phyloP scores from a whole-genome alignment of 352 stramenopile genomes.

The Pythium chondricola region DNA sequence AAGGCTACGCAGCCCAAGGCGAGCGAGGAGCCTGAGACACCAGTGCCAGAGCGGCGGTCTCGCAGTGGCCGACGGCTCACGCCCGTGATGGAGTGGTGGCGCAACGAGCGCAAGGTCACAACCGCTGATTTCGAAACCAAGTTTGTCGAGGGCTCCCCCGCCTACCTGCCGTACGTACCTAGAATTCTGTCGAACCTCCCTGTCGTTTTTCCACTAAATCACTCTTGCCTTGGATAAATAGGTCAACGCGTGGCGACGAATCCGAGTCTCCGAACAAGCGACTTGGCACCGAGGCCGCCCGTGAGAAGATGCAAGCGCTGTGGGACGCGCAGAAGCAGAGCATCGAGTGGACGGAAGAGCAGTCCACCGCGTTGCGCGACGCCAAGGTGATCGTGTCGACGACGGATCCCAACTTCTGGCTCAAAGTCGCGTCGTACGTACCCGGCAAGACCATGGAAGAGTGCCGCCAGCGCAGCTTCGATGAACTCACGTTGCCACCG shows the following conservation, averaged over 20 bases:
- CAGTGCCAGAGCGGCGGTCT: constrained; percentile 9
- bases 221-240: background rate
- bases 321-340: constrained; percentile 14
- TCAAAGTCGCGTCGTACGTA: constrained; percentile 30
- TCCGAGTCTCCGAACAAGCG: constrained; percentile 6
- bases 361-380: constrained; percentile 41
- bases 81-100: constrained; percentile 48
- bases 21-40: background rate
- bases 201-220: background rate
- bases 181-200: too few relatives aligned
- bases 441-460: constrained; percentile 51
- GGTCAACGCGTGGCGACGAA: constrained; percentile 3
- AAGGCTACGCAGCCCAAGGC: background rate
- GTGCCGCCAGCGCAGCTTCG: constrained; percentile 57
- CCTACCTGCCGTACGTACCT: constrained; percentile 20
- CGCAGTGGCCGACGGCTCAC: constrained; percentile 20
- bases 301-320: constrained; percentile 22
- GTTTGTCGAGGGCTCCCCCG: constrained; percentile 20
- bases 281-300: constrained; percentile 11
- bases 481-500: constrained; percentile 41
- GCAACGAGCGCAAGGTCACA: constrained; percentile 21
- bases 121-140: constrained; percentile 17
- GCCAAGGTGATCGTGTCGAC: constrained; percentile 62
- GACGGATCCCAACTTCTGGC: constrained; percentile 62
- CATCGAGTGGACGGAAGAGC: constrained; percentile 38